A percentile compares a stretch with the other conserved stretches of the same genome.
Evolutionary conservation across 352 stramenopile species (phyloP).

Genomic region (Phytophthora quininea): DNA sequence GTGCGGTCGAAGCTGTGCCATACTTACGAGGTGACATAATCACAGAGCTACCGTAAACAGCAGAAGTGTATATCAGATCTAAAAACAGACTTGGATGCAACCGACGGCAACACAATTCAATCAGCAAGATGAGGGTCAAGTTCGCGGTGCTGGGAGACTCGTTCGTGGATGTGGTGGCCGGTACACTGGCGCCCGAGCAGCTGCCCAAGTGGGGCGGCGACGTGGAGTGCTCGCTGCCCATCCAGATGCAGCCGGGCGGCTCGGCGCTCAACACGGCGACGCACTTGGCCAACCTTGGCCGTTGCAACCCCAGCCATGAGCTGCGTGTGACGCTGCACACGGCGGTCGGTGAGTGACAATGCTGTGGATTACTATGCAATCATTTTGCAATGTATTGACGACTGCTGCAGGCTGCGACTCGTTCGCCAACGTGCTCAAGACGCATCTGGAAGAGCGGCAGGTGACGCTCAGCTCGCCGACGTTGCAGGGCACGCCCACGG

Average conservation of each 20-base stretch:
- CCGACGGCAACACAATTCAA: background rate
- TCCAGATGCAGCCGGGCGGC: slow-evolving; percentile 79
- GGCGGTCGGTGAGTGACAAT: slow-evolving; percentile 44
- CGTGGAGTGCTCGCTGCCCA: slow-evolving; percentile 67
- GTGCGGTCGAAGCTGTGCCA: too few relatives aligned
- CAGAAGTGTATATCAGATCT: too few relatives aligned
- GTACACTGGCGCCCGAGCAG: slow-evolving; percentile 63
- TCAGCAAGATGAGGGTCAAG: slow-evolving; percentile 37
- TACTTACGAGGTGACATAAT: too few relatives aligned
- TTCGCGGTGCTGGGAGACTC: slow-evolving; percentile 69
- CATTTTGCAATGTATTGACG: background rate
- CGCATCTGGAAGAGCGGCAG: slow-evolving; percentile 43
- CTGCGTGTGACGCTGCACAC: slow-evolving; percentile 63
- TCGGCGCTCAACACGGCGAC: slow-evolving; percentile 87
- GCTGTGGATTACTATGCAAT: background rate
- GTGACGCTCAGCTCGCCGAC: slow-evolving; percentile 54
- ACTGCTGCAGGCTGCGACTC: slow-evolving; percentile 43
- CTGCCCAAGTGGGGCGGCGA: slow-evolving; percentile 83
- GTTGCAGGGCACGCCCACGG: slow-evolving; percentile 52
- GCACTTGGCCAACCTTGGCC: slow-evolving; percentile 68
- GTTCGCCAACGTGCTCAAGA: slow-evolving; percentile 51
- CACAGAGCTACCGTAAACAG: too few relatives aligned
- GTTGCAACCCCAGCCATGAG: slow-evolving; percentile 24
- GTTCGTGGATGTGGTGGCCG: slow-evolving; percentile 83
- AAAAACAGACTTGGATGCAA: background rate